A percentile compares a stretch with the other conserved stretches of the same genome.
Evolutionary conservation across 2,329 filamentous ascomycete genomes (phyloP).

Genomic region (Blastomyces gilchristii): DNA sequence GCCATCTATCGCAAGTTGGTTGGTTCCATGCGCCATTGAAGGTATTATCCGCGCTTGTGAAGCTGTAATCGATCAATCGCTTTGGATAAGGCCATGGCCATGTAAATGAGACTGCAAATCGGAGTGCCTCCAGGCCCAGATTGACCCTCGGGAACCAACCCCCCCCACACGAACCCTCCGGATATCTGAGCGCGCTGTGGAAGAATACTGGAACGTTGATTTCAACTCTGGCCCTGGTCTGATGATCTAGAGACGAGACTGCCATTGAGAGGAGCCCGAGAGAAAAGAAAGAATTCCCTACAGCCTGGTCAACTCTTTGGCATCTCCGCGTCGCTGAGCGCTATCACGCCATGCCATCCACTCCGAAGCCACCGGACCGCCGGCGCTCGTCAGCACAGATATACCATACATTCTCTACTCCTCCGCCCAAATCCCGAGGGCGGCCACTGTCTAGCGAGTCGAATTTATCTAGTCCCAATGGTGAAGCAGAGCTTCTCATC

Average conservation of each 20-base stretch:
- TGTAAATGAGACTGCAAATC: background rate
- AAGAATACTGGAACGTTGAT: background rate
- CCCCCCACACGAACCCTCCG: background rate
- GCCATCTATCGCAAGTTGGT: background rate
- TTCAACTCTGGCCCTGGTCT: background rate
- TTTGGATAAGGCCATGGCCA: background rate
- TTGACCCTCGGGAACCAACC: background rate
- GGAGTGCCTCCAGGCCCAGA: background rate
- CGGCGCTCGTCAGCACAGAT: slow-evolving; percentile 37
- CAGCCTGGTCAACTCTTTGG: background rate
- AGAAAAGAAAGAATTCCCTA: too few species aligned
- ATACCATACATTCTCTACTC: slow-evolving; percentile 41
- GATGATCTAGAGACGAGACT: background rate
- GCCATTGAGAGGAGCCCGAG: background rate
- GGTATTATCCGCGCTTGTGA: background rate
- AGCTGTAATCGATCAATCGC: background rate
- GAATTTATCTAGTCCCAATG: slow-evolving; percentile 28
- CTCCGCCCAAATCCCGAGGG: slow-evolving; percentile 38
- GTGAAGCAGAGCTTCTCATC: slow-evolving; percentile 15
- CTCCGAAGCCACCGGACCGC: background rate
- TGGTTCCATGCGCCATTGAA: background rate
- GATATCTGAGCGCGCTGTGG: background rate
- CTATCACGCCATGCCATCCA: background rate
- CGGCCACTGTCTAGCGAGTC: slow-evolving; percentile 36
- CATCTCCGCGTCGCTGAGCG: background rate